Evolutionary conservation across 768 basidiomycete genomes (phyloP), one percentile per base, ranked within the genome.

Genomic region (Suillus subluteus): DNA sequence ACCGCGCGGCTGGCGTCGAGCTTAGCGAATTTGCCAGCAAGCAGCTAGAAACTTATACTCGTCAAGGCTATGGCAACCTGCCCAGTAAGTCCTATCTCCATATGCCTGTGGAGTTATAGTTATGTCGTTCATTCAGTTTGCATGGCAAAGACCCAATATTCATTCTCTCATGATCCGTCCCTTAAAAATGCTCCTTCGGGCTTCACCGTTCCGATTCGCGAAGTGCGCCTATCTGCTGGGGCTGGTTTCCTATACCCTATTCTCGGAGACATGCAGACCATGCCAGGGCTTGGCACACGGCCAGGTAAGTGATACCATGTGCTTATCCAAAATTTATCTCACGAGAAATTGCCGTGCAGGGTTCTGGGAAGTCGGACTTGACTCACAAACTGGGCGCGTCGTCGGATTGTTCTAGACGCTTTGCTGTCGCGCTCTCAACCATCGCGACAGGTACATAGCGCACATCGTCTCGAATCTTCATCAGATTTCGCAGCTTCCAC

Each of bases 81-180:
- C 91, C 94, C 1, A 94, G 93, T 94, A 75, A 72, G 92, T 79
- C 37, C 37, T 61, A 6, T 40, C 12, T 58, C 21, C 52, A 4
- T 21, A 56, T 73, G 26, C 55, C 52, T 13, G 48, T 68, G 61
- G 3, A 64, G 46, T 44, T 15, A 30, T 58, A 26, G 56, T 58
- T 37, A 46, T 65, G 35, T 18, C 62, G 70, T 69, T 58, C 67
- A 73, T 59, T 63, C 70, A 91, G 95, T 97, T 76, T 97, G 95
- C 80, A 94, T 96, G 94, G 95, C 95, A 59, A 97, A 98, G 85
- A 99, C 97, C 6, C 97, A 98, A 69, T 95, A 98, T 72, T 98
- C 96, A 23, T 96, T 99, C 82, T 97, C 95, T 32, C 95, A 97
- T 75, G 92, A 99, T 73, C 91, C 96, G 8, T 89, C 89, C 70